Percentiles rank a stretch among this genome's conserved stretches.
Conservation (phyloP, 2,329 filamentous ascomycete genomes). For the Truncatella angustata region DNA sequence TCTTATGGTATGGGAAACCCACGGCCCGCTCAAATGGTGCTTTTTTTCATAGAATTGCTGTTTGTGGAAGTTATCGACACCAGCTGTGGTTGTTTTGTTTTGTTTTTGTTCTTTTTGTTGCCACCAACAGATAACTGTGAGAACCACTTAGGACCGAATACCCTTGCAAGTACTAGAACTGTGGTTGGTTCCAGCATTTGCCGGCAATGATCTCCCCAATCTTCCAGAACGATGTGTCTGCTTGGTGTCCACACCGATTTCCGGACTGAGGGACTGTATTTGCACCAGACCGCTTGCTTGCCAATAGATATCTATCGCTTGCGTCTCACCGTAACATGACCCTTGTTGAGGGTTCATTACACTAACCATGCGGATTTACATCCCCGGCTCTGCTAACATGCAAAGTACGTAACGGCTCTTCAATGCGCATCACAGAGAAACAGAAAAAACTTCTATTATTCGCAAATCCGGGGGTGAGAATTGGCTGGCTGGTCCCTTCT, state of each 20-base stretch:
- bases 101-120: background rate
- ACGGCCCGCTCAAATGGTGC: background rate
- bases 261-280: background rate
- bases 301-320: background rate
- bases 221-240: slow-evolving; percentile 7
- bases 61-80: background rate
- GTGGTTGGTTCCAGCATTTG: slow-evolving; percentile 8
- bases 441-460: background rate
- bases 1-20: background rate
- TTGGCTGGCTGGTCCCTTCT: background rate
- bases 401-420: slow-evolving; percentile 8
- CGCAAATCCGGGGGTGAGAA: slow-evolving; percentile 7
- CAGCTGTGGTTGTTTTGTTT: background rate
- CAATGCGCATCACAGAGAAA: background rate
- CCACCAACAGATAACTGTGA: background rate
- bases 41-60: background rate
- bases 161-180: slow-evolving; percentile 1
- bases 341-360: background rate
- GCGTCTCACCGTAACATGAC: background rate
- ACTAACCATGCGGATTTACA: background rate
- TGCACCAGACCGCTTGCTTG: background rate
- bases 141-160: slow-evolving; percentile 8
- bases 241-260: background rate
- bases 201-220: slow-evolving; percentile 10
- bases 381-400: slow-evolving; percentile 1